phyloP scores from a whole-genome alignment of 345 rosid species.

The Populus simonii region DNA sequence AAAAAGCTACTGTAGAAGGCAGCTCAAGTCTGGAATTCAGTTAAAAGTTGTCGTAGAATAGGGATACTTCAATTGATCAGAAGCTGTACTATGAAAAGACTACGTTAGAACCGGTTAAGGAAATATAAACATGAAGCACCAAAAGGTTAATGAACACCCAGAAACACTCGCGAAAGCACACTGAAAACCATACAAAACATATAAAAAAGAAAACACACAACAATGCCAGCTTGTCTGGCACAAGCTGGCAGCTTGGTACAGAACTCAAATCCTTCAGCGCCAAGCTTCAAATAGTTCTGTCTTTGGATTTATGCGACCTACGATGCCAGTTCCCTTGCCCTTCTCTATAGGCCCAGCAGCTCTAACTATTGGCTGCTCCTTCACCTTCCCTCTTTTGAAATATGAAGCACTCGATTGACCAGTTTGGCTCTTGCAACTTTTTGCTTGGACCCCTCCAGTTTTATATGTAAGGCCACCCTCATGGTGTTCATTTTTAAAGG shows the following conservation, averaged over 20 bases:
- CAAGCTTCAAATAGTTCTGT: conserved; percentile 74
- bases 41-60: neutral
- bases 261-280: conserved; percentile 42
- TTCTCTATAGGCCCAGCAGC: conserved; percentile 31
- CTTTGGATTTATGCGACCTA: conserved; percentile 55
- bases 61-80: neutral
- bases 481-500: conserved; percentile 19
- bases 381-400: conserved; percentile 38
- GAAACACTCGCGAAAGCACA: conserved; percentile 11
- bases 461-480: conserved; percentile 18
- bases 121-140: neutral
- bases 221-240: conserved; percentile 20
- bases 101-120: conserved; percentile 2
- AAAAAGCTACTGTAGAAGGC: neutral
- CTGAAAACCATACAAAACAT: conserved; percentile 19
- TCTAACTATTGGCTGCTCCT: conserved; percentile 27
- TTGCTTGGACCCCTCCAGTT: conserved; percentile 17
- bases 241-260: neutral
- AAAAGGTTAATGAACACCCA: neutral
- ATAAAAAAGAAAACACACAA: conserved; percentile 13
- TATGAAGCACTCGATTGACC: conserved; percentile 23
- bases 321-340: conserved; percentile 40
- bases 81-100: neutral
- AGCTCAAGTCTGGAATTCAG: neutral
- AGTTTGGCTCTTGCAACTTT: conserved; percentile 18